Conservation (phyloP, 225 moss, liverwort and hornwort genomes). For the Asterella californica region DNA sequence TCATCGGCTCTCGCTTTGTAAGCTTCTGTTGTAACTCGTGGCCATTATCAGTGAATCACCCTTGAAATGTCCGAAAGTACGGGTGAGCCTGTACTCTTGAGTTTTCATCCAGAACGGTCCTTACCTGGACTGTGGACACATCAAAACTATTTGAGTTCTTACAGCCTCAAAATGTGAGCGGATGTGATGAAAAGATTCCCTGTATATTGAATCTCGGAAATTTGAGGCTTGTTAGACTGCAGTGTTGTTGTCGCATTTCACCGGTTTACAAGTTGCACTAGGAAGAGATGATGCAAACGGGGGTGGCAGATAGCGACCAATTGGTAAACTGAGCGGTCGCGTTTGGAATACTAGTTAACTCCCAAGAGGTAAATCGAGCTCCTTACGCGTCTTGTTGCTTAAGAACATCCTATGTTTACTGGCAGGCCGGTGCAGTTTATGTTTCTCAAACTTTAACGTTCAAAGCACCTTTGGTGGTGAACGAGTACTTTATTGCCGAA, state of each 20-base stretch:
- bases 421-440: conserved; percentile 80
- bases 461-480: conserved; percentile 62
- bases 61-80: not conserved
- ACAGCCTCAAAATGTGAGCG: not conserved
- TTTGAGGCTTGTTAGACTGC: too few relatives aligned
- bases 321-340: not conserved
- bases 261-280: too few relatives aligned
- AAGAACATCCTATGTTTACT: not conserved
- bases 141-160: not conserved
- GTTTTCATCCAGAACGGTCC: too few relatives aligned
- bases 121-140: not conserved
- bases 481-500: conserved; percentile 60
- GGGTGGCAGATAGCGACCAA: not conserved
- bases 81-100: not conserved
- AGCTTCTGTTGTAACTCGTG: conserved; percentile 18
- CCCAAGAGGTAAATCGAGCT: not conserved
- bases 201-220: too few relatives aligned
- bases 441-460: conserved; percentile 80
- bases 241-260: too few relatives aligned
- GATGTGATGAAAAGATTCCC: not conserved
- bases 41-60: not conserved
- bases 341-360: not conserved
- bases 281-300: not conserved
- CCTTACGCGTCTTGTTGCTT: not conserved
- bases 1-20: conserved; percentile 94